Evolutionary conservation across 1,284 basidiomycete genomes (phyloP), one percentile per base, ranked within the genome.

Genomic region (Apiotrichum montevideense): DNA sequence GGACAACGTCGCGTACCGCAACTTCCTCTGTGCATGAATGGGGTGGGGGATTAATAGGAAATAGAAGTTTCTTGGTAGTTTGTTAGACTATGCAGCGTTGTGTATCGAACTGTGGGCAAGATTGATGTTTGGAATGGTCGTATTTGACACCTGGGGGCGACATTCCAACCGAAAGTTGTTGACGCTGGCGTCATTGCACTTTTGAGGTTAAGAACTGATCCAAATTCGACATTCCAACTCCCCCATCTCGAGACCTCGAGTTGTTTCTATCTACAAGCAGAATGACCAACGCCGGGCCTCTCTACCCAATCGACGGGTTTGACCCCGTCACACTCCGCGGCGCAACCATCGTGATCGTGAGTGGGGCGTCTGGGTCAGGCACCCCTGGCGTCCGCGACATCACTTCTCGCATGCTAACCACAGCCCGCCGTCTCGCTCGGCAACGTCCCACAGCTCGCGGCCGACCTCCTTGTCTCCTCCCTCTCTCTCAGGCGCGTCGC

Each of bases 1-100:
- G 15, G 75, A 89, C 43, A 98, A 96, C 68, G 81, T 83, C 29
- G 86, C 95, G 4, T 95, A 93, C 75, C 85, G 82, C 66, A 82
- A 86, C 62, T 96, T 88, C 74, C 78, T 90, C 33, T 65, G 69
- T 37, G 51, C 54, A 6, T 55, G 52, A 44, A 21, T 21, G 21
- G 21, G 21, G 21, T 21, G 21, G 46, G 35, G 11, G n/a, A 21
- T 35, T 14, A 15, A 8, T 21, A 21, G 21, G 21, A 21, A 15
- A 40, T 43, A 43, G 41, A 9, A 39, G 37, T 9, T 13, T 7
- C 14, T 9, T 39, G 8, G 7, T 39, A 13, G 8, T 7, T 39
- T 39, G 37, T 39, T 39, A 39, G 37, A 39, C 8, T 39, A 43
- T 43, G 41, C 11, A 43, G 10, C 10, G 37, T 40, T 40, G 37